Evolutionary conservation across 257 asterid species (phyloP).

Genomic region (Salvia miltiorrhiza): DNA sequence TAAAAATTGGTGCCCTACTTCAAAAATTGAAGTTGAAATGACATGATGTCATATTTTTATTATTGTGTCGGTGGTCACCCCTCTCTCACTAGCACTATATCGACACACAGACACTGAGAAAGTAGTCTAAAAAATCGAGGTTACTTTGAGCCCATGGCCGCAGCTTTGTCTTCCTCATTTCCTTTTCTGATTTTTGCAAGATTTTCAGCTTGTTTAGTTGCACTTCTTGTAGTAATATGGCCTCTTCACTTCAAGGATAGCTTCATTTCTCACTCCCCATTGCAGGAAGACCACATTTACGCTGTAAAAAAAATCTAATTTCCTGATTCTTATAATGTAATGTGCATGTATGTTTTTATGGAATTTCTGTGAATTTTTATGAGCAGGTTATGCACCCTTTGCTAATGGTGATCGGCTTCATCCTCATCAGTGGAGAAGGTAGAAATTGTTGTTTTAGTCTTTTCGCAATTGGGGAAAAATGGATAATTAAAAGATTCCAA

Average conservation of each 20-base stretch:
- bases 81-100: background rate
- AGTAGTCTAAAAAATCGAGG: background rate
- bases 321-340: background rate
- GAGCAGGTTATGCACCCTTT: constrained; percentile 82
- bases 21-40: background rate
- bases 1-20: background rate
- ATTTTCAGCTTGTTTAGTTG: constrained; percentile 59
- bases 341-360: constrained; percentile 13
- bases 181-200: constrained; percentile 52
- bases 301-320: constrained; percentile 34
- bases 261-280: constrained; percentile 53
- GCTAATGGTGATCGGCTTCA: constrained; percentile 89
- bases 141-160: constrained; percentile 37
- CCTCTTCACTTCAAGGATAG: constrained; percentile 65
- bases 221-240: constrained; percentile 70
- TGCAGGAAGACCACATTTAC: constrained; percentile 59
- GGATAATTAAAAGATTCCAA: background rate
- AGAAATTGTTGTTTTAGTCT: background rate
- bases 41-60: background rate
- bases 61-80: constrained; percentile 35
- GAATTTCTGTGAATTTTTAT: background rate
- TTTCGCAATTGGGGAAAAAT: background rate
- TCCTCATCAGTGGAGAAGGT: constrained; percentile 91
- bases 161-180: constrained; percentile 29
- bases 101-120: background rate